Base-by-base conservation (phyloP, 306 rosid species). In the Vigna reflexopilosa region DNA sequence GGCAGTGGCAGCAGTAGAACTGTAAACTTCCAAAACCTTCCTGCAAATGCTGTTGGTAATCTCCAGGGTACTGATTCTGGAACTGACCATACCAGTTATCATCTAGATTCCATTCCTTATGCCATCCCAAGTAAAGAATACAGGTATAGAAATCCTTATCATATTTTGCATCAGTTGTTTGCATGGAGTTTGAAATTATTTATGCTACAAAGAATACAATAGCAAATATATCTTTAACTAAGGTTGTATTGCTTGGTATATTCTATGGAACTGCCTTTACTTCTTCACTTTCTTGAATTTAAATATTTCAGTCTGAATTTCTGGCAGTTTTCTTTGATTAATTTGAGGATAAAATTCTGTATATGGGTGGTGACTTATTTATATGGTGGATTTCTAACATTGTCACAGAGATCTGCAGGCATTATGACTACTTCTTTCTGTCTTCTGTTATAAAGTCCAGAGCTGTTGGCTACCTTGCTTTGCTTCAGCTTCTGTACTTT, bases 51-150 rank as follows among this genome's bases (percentile, higher is more conserved):
- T 82, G 90, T 22, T 52, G 77, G 74, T 51, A 74, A 61, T 77
- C 76, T 45, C 80, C 83, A 78, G 57, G 72, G 80, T 30, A 51
- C 80, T 30, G 83, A 71, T 30, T 58, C 83, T 50, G 87, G 86
- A 76, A 68, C 87, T 65, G 73, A 64, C 79, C 89, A 58, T 59
- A 42, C 88, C 52, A 88, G 80, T 66, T 85, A 87, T 79, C 87
- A 88, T 30, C 76, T 89, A 55, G 91, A 88, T 80, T 78, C 92
- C 85, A 87, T 91, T 85, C 92, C 97, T 73, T 89, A 80, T 83
- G 93, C 89, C 61, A 88, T 89, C 74, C 93, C 91, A 17, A 87
- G 84, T 83, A 89, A 86, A 91, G 90, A 89, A 45, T 88, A 86
- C 86, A 88, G 97, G 97, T 91, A 83, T 28, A 22, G 24, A 79